Percentiles rank a stretch among this genome's conserved stretches.
Conservation (phyloP, 2,329 filamentous ascomycete genomes). For the Diaporthe citriasiana region DNA sequence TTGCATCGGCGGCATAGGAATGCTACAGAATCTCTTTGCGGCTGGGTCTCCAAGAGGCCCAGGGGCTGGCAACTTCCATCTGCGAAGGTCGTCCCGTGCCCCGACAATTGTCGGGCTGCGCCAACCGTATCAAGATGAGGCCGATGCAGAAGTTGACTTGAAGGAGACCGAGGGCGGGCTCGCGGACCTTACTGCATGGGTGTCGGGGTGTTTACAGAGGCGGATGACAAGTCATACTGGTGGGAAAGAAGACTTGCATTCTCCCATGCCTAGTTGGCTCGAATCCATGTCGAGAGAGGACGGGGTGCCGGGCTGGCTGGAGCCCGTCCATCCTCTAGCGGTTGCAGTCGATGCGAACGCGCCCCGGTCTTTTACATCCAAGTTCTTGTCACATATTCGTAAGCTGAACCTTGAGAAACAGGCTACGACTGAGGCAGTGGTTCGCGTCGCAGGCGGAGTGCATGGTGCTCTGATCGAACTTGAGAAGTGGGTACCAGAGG, state of each 20-base stretch:
- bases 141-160: background rate
- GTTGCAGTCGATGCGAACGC: background rate
- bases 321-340: background rate
- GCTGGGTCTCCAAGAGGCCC: background rate
- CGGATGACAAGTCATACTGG: background rate
- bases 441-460: constrained; percentile 39
- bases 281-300: background rate
- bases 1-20: constrained; percentile 2
- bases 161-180: background rate
- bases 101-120: background rate
- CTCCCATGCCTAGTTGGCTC: background rate
- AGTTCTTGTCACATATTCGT: background rate
- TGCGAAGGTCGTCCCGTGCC: background rate
- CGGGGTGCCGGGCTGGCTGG: background rate
- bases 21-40: constrained; percentile 25
- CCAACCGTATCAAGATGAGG: background rate
- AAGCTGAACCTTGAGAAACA: too few relatives aligned
- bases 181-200: background rate
- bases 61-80: background rate
- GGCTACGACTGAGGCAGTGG: background rate
- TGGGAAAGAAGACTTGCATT: background rate
- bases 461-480: constrained; percentile 43
- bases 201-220: background rate
- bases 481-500: constrained; percentile 44
- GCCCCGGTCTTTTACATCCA: too few relatives aligned